Percentiles rank a stretch among this genome's conserved stretches.
Conservation (phyloP, 176 grass and related monocot species). For the Dactylis glomerata region DNA sequence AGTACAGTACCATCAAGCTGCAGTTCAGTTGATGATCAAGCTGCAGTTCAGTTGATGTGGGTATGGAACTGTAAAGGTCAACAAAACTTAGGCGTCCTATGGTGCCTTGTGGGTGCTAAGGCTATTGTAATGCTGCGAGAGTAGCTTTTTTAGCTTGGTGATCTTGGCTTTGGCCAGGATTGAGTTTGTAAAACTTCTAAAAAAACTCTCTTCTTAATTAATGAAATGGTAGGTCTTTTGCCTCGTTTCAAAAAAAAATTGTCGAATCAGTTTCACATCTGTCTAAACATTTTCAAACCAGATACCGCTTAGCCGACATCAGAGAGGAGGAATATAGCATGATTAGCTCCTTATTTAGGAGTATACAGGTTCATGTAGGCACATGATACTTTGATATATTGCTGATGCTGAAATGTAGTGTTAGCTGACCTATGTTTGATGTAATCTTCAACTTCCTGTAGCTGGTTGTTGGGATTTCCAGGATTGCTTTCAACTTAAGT, state of each 20-base stretch:
- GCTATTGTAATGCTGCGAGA: too few relatives aligned
- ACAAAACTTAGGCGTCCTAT: background rate
- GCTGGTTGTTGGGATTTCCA: conserved; percentile 37
- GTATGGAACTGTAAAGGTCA: background rate
- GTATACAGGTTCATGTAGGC: background rate
- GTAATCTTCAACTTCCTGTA: conserved; percentile 19
- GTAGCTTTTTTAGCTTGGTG: too few relatives aligned
- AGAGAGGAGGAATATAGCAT: background rate
- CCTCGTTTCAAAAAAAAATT: too few relatives aligned
- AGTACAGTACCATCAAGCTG: background rate
- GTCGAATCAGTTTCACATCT: background rate
- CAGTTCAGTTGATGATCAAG: background rate
- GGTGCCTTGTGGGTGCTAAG: too few relatives aligned
- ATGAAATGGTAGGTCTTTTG: too few relatives aligned
- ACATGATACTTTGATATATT: conserved; percentile 1
- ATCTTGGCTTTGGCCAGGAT: too few relatives aligned
- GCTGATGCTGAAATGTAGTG: background rate
- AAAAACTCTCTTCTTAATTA: too few relatives aligned
- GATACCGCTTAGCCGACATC: background rate
- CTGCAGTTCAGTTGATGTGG: background rate
- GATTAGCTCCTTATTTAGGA: background rate
- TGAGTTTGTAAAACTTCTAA: too few relatives aligned
- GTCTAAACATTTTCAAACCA: background rate
- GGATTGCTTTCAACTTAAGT: conserved; percentile 56
- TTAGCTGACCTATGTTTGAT: conserved; percentile 30